phyloP scores from a whole-genome alignment of 2,329 filamentous ascomycete genomes.

The Aureobasidium sp. region DNA sequence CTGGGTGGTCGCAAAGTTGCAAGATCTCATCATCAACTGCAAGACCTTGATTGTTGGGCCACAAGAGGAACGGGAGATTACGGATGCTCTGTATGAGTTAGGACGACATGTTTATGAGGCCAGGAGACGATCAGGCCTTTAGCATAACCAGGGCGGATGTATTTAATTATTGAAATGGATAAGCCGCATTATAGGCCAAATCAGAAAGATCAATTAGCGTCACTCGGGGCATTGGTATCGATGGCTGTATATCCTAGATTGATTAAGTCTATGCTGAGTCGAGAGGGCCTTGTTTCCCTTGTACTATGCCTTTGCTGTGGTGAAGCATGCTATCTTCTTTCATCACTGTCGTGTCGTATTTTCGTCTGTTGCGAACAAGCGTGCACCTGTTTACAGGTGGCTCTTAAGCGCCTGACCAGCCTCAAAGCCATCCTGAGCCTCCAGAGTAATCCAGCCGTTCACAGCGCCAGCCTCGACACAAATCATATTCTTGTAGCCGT shows the following conservation, averaged over 20 bases:
- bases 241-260: not conserved
- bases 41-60: conserved; percentile 50
- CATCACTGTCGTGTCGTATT: not conserved
- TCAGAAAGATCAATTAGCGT: too few relatives aligned
- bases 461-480: conserved; percentile 90
- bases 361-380: not conserved
- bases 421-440: conserved; percentile 66
- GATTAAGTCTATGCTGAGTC: conserved; percentile 5
- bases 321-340: not conserved
- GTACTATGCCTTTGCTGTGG: not conserved
- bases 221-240: too few relatives aligned
- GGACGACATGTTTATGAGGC: conserved; percentile 67
- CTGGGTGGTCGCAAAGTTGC: conserved; percentile 50
- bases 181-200: not conserved
- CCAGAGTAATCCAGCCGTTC: conserved; percentile 72
- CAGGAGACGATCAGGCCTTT: conserved; percentile 30
- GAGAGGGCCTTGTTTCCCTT: not conserved
- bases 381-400: conserved; percentile 18
- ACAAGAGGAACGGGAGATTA: conserved; percentile 62
- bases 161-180: not conserved
- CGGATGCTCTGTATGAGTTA: conserved; percentile 74
- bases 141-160: not conserved
- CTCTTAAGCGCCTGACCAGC: conserved; percentile 50
- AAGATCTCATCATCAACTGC: conserved; percentile 53
- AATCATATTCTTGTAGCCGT: conserved; percentile 87